Conservation (phyloP, 2,329 filamentous ascomycete species). For the Clarireedia paspali region DNA sequence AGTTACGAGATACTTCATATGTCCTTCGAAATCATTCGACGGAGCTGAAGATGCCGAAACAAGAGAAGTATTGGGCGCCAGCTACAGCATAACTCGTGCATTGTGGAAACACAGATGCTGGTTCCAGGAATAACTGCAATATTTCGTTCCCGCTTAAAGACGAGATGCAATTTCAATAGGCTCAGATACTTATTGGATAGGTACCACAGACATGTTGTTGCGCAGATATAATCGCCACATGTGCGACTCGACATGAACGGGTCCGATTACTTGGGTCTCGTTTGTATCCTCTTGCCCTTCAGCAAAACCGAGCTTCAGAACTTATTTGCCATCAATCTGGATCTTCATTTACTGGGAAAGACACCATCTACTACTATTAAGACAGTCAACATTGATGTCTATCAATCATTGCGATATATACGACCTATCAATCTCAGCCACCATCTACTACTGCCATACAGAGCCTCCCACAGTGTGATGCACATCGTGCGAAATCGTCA, state of each 20-base stretch:
- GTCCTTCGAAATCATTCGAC: background rate
- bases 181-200: background rate
- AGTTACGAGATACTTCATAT: background rate
- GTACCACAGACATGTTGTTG: slow-evolving; percentile 3
- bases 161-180: background rate
- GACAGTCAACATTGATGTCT: slow-evolving; percentile 3
- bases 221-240: slow-evolving; percentile 6
- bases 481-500: background rate
- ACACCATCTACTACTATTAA: background rate
- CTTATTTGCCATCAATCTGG: background rate
- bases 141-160: background rate
- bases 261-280: slow-evolving; percentile 7
- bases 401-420: background rate
- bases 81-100: slow-evolving; percentile 6
- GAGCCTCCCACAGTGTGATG: slow-evolving; percentile 1
- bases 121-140: background rate
- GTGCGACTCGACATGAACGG: slow-evolving; percentile 5
- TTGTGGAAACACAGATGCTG: background rate
- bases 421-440: background rate
- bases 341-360: background rate
- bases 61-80: background rate
- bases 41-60: background rate
- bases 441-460: background rate
- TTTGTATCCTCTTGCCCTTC: background rate
- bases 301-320: background rate